These are phyloP conservation scores for Myxozyma kluyveri DNA, from an alignment of 805 yeast species.

Conservation along the genomic window DNA sequence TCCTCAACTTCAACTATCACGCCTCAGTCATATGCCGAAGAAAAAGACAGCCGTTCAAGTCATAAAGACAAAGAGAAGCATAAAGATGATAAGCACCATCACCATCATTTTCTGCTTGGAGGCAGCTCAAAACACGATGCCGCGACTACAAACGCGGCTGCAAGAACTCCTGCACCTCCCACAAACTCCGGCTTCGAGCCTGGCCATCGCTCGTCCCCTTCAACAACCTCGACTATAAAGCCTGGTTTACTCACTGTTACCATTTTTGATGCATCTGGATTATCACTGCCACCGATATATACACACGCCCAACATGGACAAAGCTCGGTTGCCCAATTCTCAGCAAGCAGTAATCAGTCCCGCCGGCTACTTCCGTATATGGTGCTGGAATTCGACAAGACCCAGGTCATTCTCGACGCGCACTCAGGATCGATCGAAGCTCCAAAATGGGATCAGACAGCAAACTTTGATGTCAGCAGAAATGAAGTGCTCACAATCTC, in stretches of 20 bases:
- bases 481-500: slow-evolving; percentile 68
- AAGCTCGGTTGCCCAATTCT: slow-evolving; percentile 7
- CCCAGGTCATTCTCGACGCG: slow-evolving; percentile 85
- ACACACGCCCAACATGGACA: slow-evolving; percentile 27
- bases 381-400: slow-evolving; percentile 92
- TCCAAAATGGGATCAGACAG: slow-evolving; percentile 84
- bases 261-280: slow-evolving; percentile 65
- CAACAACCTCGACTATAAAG: slow-evolving; percentile 35
- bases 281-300: slow-evolving; percentile 54
- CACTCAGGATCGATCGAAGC: slow-evolving; percentile 72
- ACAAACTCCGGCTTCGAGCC: slow-evolving; percentile 8
- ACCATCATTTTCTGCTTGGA: slow-evolving; percentile 15
- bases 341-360: slow-evolving; percentile 8
- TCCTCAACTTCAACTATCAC: slow-evolving; percentile 30
- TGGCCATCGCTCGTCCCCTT: slow-evolving; percentile 14
- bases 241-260: slow-evolving; percentile 80
- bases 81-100: slow-evolving; percentile 15
- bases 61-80: slow-evolving; percentile 4
- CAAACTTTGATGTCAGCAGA: slow-evolving; percentile 83
- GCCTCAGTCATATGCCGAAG: slow-evolving; percentile 15
- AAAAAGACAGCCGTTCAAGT: background rate
- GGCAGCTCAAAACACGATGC: slow-evolving; percentile 15
- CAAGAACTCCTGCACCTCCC: background rate
- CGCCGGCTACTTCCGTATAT: slow-evolving; percentile 67
- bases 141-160: slow-evolving; percentile 1